These are phyloP conservation scores for Russula brevipes DNA, from an alignment of 768 basidiomycete species.

Conservation along the genomic window DNA sequence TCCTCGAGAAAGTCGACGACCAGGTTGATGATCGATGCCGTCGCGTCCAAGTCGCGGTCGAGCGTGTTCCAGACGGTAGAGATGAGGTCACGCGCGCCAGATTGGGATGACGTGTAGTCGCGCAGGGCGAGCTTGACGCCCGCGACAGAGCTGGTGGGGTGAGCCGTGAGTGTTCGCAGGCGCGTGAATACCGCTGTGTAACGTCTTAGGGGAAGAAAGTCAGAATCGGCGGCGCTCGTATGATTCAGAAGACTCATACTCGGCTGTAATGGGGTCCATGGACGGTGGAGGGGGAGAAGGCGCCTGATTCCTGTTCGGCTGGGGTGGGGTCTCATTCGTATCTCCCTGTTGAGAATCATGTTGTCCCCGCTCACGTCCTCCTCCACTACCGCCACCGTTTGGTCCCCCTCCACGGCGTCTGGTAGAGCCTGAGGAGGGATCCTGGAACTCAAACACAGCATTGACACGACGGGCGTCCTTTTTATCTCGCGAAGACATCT, in stretches of 20 bases:
- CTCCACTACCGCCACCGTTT: conserved; percentile 42
- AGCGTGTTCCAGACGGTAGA: conserved; percentile 82
- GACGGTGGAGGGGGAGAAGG: conserved; percentile 38
- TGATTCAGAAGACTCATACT: conserved; percentile 40
- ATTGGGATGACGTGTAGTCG: conserved; percentile 71
- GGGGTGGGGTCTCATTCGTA: conserved; percentile 13
- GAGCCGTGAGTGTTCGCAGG: conserved; percentile 52
- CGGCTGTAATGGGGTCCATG: conserved; percentile 48
- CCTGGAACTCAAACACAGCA: conserved; percentile 63
- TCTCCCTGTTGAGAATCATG: conserved; percentile 33
- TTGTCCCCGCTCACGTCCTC: conserved; percentile 50
- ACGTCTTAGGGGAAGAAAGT: conserved; percentile 42
- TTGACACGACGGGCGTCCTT: conserved; percentile 64
- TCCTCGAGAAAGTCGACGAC: conserved; percentile 78
- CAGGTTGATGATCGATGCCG: conserved; percentile 65
- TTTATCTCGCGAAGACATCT: conserved; percentile 65
- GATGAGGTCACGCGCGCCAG: conserved; percentile 77
- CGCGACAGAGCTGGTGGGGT: conserved; percentile 52
- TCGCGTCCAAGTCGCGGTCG: conserved; percentile 62
- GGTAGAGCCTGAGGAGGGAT: conserved; percentile 37
- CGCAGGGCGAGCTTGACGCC: conserved; percentile 72
- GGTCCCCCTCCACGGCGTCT: conserved; percentile 36
- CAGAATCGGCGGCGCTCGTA: background rate
- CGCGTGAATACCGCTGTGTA: conserved; percentile 61
- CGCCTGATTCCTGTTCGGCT: conserved; percentile 30